phyloP scores from a whole-genome alignment of 768 basidiomycete species.

The Stropharia rugosoannulata region DNA sequence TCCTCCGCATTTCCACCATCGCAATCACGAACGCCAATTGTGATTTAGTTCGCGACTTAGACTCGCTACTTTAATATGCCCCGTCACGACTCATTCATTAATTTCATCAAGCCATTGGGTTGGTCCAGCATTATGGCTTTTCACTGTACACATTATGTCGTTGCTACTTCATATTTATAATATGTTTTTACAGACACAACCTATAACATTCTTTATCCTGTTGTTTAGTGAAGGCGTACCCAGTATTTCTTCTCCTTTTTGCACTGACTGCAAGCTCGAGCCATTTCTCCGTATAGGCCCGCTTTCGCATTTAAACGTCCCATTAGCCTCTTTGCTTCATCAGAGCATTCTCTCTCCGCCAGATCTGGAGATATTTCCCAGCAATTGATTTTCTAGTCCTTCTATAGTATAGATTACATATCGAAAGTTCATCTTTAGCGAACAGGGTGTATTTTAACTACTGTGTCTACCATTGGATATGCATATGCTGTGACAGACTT shows the following conservation, averaged over 20 bases:
- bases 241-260: no score
- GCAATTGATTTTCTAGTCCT: constrained; percentile 7
- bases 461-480: neutral
- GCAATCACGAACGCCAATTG: constrained; percentile 33
- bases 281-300: no score
- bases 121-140: neutral
- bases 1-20: constrained; percentile 76
- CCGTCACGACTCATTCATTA: neutral
- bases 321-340: no score
- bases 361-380: constrained; percentile 9
- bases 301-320: no score
- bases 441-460: constrained; percentile 15
- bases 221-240: no score
- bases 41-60: constrained; percentile 11
- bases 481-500: neutral
- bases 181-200: no score
- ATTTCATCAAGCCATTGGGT: constrained; percentile 1
- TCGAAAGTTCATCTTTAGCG: constrained; percentile 13
- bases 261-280: no score
- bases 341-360: constrained; percentile 7
- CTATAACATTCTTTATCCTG: no score
- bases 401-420: constrained; percentile 19
- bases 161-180: no score
- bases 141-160: no score
- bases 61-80: neutral